Evolutionary conservation across 2,329 filamentous ascomycete genomes (phyloP).

Genomic region (Pezicula radicicola): DNA sequence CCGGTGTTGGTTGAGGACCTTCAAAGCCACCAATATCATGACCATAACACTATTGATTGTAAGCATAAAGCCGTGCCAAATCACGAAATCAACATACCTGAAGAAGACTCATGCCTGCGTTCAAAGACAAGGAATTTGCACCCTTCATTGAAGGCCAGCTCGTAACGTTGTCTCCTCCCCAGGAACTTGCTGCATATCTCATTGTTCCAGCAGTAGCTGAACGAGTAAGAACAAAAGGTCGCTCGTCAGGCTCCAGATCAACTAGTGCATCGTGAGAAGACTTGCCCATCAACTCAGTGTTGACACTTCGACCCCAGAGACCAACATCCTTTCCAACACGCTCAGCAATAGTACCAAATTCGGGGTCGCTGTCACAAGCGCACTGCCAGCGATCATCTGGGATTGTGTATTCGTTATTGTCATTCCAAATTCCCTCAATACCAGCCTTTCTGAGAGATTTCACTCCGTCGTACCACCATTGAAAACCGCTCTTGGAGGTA

Average conservation of each 20-base stretch:
- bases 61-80: neutral
- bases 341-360: constrained; percentile 21
- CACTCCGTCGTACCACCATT: constrained; percentile 71
- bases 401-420: constrained; percentile 74
- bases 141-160: constrained; percentile 73
- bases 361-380: constrained; percentile 41
- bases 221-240: constrained; percentile 68
- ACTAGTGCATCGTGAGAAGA: constrained; percentile 66
- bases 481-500: constrained; percentile 61
- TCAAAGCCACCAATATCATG: constrained; percentile 77
- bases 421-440: constrained; percentile 76
- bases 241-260: constrained; percentile 52
- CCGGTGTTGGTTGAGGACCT: constrained; percentile 67
- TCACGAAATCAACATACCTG: constrained; percentile 40
- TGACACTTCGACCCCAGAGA: constrained; percentile 65
- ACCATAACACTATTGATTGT: constrained; percentile 53
- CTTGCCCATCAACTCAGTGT: constrained; percentile 70
- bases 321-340: constrained; percentile 50
- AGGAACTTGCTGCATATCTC: constrained; percentile 67
- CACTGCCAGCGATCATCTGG: constrained; percentile 64
- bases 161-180: constrained; percentile 74
- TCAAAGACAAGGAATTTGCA: constrained; percentile 66
- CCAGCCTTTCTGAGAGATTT: constrained; percentile 58
- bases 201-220: constrained; percentile 70
- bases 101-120: constrained; percentile 64